These are phyloP conservation scores for Botrytis pseudocinerea DNA, from an alignment of 2,329 filamentous ascomycete genomes.

Conservation along the genomic window DNA sequence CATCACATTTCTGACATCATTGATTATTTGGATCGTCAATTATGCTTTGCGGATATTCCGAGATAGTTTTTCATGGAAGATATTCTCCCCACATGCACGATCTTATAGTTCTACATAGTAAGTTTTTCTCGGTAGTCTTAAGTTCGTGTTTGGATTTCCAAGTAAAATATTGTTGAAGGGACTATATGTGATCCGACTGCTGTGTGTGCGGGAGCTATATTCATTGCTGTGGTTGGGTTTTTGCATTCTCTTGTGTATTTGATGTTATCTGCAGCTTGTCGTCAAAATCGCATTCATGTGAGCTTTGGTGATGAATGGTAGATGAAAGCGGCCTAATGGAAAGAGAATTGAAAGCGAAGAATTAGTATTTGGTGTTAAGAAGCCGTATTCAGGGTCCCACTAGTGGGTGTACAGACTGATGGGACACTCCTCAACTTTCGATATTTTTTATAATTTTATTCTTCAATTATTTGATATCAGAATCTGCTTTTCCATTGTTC, in stretches of 20 bases:
- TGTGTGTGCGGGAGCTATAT: background rate
- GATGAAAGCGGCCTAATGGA: no score
- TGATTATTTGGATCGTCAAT: background rate
- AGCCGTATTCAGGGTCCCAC: no score
- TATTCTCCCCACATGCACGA: background rate
- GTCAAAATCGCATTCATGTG: background rate
- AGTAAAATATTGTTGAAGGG: background rate
- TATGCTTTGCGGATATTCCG: background rate
- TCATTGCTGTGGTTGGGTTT: background rate
- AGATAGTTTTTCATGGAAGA: background rate
- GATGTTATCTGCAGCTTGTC: background rate
- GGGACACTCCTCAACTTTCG: no score
- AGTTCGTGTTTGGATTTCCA: background rate
- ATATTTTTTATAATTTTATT: no score
- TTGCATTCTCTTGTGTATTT: background rate
- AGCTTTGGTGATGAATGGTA: background rate
- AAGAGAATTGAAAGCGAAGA: background rate
- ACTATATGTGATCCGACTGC: background rate
- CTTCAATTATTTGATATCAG: no score
- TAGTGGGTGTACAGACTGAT: no score
- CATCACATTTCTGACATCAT: background rate
- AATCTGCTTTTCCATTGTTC: no score
- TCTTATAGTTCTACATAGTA: background rate
- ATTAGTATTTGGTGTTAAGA: background rate
- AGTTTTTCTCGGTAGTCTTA: background rate